A percentile compares a stretch with the other conserved stretches of the same genome.
Conservation (phyloP, 495 filamentous ascomycete genomes). For the Penicillium cataractarum region DNA sequence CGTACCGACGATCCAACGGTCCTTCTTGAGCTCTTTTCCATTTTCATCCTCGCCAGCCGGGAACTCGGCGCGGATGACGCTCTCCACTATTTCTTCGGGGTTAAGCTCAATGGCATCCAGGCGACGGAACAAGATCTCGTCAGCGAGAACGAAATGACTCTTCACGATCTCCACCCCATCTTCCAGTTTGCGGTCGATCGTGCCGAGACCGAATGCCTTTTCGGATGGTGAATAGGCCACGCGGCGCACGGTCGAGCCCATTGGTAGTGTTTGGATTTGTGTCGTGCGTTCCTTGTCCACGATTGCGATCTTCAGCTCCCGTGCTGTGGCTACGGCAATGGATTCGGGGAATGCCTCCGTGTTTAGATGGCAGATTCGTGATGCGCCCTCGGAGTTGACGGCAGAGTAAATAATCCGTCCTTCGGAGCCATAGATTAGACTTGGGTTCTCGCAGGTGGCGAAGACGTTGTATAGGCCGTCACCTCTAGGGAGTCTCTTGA, state of each 20-base stretch:
- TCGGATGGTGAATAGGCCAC: slow-evolving; percentile 82
- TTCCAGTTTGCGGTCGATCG: slow-evolving; percentile 66
- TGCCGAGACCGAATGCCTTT: slow-evolving; percentile 84
- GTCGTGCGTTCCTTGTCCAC: slow-evolving; percentile 86
- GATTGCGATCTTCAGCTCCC: slow-evolving; percentile 75
- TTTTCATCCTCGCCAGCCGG: slow-evolving; percentile 59
- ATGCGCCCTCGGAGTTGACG: slow-evolving; percentile 87
- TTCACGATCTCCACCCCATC: slow-evolving; percentile 60
- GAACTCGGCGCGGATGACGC: slow-evolving; percentile 79
- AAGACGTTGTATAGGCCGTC: slow-evolving; percentile 79
- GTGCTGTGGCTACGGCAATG: slow-evolving; percentile 76
- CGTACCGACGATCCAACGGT: slow-evolving; percentile 89
- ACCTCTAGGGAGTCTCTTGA: slow-evolving; percentile 72
- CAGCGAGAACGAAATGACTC: slow-evolving; percentile 63
- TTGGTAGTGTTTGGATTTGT: slow-evolving; percentile 76
- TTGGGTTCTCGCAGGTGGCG: slow-evolving; percentile 90
- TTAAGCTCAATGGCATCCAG: slow-evolving; percentile 57
- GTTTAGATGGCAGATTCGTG: slow-evolving; percentile 80
- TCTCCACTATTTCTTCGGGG: slow-evolving; percentile 78
- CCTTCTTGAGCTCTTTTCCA: slow-evolving; percentile 44
- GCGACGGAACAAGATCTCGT: slow-evolving; percentile 60
- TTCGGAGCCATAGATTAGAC: slow-evolving; percentile 86
- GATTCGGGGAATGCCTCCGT: slow-evolving; percentile 76
- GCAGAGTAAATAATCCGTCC: slow-evolving; percentile 90
- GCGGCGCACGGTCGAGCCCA: slow-evolving; percentile 82